These are phyloP conservation scores for Cyclotella sp. DNA, from an alignment of 108 stramenopile genomes.

Conservation along the genomic window DNA sequence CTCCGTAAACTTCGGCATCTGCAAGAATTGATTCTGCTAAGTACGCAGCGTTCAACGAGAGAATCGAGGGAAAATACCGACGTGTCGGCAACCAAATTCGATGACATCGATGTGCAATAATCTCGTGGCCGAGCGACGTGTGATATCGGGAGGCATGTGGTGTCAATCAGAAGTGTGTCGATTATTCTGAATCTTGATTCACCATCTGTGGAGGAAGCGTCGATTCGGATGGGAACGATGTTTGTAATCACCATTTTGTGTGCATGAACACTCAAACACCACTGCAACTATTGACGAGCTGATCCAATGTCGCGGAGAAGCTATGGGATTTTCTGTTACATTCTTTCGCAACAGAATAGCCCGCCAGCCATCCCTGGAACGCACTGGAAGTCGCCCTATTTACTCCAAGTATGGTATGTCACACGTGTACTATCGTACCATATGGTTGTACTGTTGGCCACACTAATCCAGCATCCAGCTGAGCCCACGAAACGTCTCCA, in stretches of 20 bases:
- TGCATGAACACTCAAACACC: neutral
- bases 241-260: conserved; percentile 30
- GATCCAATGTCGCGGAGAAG: too few relatives aligned
- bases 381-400: too few relatives aligned
- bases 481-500: too few relatives aligned
- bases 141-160: conserved; percentile 71
- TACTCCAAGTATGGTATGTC: too few relatives aligned
- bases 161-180: conserved; percentile 71
- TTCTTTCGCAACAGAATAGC: too few relatives aligned
- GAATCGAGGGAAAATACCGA: conserved; percentile 25
- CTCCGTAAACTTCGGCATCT: conserved; percentile 77
- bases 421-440: too few relatives aligned
- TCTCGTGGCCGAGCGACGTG: conserved; percentile 9
- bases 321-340: too few relatives aligned
- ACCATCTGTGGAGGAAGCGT: conserved; percentile 44
- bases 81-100: neutral
- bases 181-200: conserved; percentile 53
- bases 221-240: conserved; percentile 48
- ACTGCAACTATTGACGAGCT: neutral
- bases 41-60: conserved; percentile 58
- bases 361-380: too few relatives aligned
- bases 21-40: conserved; percentile 66
- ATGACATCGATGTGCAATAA: neutral
- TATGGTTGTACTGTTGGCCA: too few relatives aligned
- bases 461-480: too few relatives aligned